Evolutionary conservation across 2,329 filamentous ascomycete genomes (phyloP), one percentile per base, ranked within the genome.

Genomic region (Rosellinia necatrix): DNA sequence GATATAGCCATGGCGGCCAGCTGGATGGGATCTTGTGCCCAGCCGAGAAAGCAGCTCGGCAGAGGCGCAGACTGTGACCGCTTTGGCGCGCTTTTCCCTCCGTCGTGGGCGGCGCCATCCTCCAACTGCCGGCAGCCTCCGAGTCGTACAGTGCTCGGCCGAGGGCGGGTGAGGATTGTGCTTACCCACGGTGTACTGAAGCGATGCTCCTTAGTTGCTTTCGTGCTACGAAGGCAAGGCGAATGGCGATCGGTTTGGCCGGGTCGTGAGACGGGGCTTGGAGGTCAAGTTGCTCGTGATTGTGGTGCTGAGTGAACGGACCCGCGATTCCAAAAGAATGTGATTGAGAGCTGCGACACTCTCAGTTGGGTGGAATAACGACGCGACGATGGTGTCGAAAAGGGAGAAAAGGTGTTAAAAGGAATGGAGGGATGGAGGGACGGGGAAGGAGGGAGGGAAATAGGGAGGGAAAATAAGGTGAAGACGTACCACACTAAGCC

Each of bases 361-460:
- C 79, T 81, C 79, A 76, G 78, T 82, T 81, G 78, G 77, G 75
- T 73, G 70, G 72, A 75, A 69, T 67, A 72, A 65, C 65, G 70
- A 69, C 68, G 64, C 65, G 64, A 68, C 64, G 41, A 66, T 64
- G 64, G 66, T 64, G 64, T 56, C 34, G 25, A 35, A 49, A 59
- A 47, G 50, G 55, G 54, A 51, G 32, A 42, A 53, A 42, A 43
- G 25, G 8, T n/a, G n/a, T n/a, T n/a, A 58, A 62, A 65, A 64
- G 60, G 64, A 62, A 55, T 54, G 59, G 58, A 53, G 51, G 56
- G 47, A 51, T 47, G 43, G 55, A 55, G 57, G 41, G 35, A 29
- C 8, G 47, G 43, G 19, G 40, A 52, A 46, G 41, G 53, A 55
- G 47, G 53, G 49, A 46, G 55, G 56, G 57, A 44, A 38, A 29